These are phyloP conservation scores for Candida parachauliodes DNA, from an alignment of 805 yeast genomes.

Conservation along the genomic window DNA sequence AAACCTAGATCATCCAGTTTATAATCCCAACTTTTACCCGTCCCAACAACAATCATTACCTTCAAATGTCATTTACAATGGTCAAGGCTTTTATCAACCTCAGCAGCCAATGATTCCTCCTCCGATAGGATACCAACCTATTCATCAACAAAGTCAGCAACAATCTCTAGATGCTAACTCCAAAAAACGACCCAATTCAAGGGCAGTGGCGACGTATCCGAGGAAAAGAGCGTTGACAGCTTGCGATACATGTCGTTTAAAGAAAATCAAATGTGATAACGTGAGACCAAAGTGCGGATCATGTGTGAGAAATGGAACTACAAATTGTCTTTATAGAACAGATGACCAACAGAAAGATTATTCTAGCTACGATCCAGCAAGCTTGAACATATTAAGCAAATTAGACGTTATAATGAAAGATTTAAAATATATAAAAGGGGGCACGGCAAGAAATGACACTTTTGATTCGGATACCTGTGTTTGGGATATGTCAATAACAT, in stretches of 20 bases:
- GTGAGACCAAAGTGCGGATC: constrained; percentile 32
- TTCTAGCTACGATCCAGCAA: constrained; percentile 23
- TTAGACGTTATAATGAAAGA: constrained; percentile 27
- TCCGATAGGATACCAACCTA: constrained; percentile 4
- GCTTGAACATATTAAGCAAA: constrained; percentile 23
- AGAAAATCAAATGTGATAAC: constrained; percentile 37
- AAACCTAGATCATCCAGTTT: not conserved
- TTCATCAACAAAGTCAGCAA: constrained; percentile 8
- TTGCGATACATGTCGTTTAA: constrained; percentile 33
- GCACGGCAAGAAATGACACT: not conserved
- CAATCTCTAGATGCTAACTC: not conserved
- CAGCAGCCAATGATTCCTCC: constrained; percentile 6
- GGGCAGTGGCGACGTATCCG: constrained; percentile 13
- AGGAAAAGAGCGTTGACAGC: constrained; percentile 36
- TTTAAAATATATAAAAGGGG: constrained; percentile 16
- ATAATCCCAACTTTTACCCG: not conserved
- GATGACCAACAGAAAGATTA: constrained; percentile 22
- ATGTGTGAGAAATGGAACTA: constrained; percentile 25
- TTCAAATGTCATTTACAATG: constrained; percentile 1
- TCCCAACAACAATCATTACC: not conserved
- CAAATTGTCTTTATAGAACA: constrained; percentile 26
- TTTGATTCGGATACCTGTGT: constrained; percentile 14
- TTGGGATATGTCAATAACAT: constrained; percentile 35
- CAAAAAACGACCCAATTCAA: constrained; percentile 17
- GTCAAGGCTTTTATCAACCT: constrained; percentile 1